A percentile compares a stretch with the other conserved stretches of the same genome.
Conservation (phyloP, 148 eudicot genomes). For the Nepenthes gracilis region DNA sequence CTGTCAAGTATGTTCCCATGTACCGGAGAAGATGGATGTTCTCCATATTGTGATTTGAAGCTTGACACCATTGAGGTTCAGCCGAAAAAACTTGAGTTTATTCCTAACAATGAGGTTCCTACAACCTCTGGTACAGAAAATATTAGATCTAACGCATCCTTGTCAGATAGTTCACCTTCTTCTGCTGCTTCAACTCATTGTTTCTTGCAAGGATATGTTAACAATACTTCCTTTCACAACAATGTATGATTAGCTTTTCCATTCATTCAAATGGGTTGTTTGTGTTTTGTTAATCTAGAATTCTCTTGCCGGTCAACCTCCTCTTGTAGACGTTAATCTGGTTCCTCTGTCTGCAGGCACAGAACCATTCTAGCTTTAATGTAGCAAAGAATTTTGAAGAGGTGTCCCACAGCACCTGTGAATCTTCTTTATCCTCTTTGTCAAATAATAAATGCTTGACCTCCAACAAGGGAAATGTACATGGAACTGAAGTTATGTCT, state of each 20-base stretch:
- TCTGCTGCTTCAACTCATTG: constrained; percentile 37
- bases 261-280: neutral
- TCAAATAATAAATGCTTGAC: constrained; percentile 19
- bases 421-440: constrained; percentile 18
- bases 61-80: constrained; percentile 10
- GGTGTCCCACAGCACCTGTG: constrained; percentile 13
- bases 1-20: constrained; percentile 27
- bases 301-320: neutral
- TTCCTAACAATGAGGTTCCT: constrained; percentile 7
- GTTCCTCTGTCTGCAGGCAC: constrained; percentile 23
- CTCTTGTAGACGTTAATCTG: neutral
- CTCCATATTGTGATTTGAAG: constrained; percentile 52
- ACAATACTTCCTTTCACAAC: constrained; percentile 9
- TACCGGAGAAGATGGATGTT: constrained; percentile 44
- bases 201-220: constrained; percentile 19
- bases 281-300: neutral
- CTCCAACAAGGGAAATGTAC: constrained; percentile 17
- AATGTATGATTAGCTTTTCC: constrained; percentile 29
- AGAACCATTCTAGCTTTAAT: constrained; percentile 14
- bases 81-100: constrained; percentile 11
- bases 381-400: constrained; percentile 18
- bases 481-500: constrained; percentile 16
- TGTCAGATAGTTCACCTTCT: constrained; percentile 40
- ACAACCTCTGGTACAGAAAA: constrained; percentile 5
- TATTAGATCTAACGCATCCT: constrained; percentile 5